Base-by-base conservation (phyloP, 169 alveolate species). In the Plasmodium falciparum region DNA sequence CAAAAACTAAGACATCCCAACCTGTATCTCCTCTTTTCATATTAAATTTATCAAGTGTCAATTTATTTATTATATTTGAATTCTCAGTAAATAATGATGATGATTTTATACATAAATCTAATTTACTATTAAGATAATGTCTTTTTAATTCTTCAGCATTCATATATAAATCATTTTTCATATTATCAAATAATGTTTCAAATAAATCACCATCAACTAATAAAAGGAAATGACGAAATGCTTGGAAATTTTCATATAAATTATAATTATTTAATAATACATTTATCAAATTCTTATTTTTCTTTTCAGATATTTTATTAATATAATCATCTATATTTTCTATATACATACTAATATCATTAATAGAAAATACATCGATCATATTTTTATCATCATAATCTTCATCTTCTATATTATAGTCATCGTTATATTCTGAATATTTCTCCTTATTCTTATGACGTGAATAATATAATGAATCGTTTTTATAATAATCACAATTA, bases 81-180 rank as follows among this genome's bases (percentile, higher is more conserved):
- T 83, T 67, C 2, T 70, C 58, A 6, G 91, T 69, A 69, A 83
- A 83, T 12, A 83, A n/a, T 0, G 91, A 69, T 15, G 91, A 67
- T 2, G 91, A 83, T 29, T 83, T 83, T 39, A 83, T 58, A 24
- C 91, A 83, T 26, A 83, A 20, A 9, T 83, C 91, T 47, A 83
- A 22, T 49, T 83, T 83, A 49, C 56, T 83, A 29, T 83, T 69
- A 11, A 83, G 52, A 39, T 83, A 70, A 69, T 83, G 83, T 54
- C 85, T 56, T 59, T 83, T 83, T 17, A 83, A 61, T 47, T 83
- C 91, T 43, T 83, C 91, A 43, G 85, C 91, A 63, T 83, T 72
- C 91, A 83, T 83, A 20, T 83, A 83, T n/a, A 83, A 73, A 26
- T 83, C 91, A 11, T 73, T 69, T 20, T 83, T 83, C 91, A 83